Evolutionary conservation across 2,329 filamentous ascomycete species (phyloP).

Genomic region (Moelleriella libera): DNA sequence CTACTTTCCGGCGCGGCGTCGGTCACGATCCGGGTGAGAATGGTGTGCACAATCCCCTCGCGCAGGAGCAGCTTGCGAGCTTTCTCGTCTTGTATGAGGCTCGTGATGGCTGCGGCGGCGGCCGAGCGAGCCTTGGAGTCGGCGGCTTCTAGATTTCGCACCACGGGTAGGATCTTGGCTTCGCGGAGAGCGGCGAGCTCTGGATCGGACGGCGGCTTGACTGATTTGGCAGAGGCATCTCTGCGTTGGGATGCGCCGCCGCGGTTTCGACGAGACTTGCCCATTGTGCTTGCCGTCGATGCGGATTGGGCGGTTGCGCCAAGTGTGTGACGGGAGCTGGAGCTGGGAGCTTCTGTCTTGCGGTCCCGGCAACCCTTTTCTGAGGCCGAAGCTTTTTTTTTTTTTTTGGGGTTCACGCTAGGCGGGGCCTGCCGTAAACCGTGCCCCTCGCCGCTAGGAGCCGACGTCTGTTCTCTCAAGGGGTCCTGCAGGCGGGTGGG

Average conservation of each 20-base stretch:
- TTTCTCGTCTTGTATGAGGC: conserved; percentile 45
- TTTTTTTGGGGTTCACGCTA: too few relatives aligned
- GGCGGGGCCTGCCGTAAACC: too few relatives aligned
- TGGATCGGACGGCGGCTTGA: conserved; percentile 48
- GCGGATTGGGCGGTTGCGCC: too few relatives aligned
- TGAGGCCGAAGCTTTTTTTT: too few relatives aligned
- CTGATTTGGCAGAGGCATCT: conserved; percentile 40
- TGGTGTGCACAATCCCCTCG: conserved; percentile 49
- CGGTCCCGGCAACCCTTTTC: too few relatives aligned
- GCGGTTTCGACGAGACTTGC: conserved; percentile 42
- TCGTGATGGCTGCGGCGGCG: conserved; percentile 45
- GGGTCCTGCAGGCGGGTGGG: too few relatives aligned
- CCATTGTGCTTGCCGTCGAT: conserved; percentile 26
- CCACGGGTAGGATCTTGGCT: conserved; percentile 46
- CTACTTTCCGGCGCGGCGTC: conserved; percentile 49
- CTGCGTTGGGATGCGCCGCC: conserved; percentile 31
- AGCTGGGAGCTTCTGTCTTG: too few relatives aligned
- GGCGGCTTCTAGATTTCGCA: conserved; percentile 44
- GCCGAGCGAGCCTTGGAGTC: conserved; percentile 44
- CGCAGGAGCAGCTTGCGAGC: conserved; percentile 51
- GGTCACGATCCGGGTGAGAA: conserved; percentile 50
- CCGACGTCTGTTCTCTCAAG: too few relatives aligned
- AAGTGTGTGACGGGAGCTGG: too few relatives aligned
- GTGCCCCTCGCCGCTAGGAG: too few relatives aligned
- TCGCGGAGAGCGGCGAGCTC: conserved; percentile 50